Base-by-base conservation (phyloP, 2,329 filamentous ascomycete species). In the Paecilomyces sp. region DNA sequence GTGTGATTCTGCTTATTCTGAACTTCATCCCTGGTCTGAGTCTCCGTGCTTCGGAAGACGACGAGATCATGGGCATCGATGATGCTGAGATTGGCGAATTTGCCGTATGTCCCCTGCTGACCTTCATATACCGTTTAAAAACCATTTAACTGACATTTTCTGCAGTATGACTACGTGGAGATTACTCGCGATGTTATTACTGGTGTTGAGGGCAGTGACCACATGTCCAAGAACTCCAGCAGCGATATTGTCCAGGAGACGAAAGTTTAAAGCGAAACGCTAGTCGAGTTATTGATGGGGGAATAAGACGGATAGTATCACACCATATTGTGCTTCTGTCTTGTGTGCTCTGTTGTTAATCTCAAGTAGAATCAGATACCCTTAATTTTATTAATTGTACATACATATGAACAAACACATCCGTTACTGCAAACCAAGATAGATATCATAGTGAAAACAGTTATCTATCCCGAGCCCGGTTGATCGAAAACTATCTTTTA, bases 71-170 rank as follows among this genome's bases (percentile, higher is more conserved):
- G 51, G 91, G 91, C 65, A 92, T 95, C 61, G 91, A 96, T 68
- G 92, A 96, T 68, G 87, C 89, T 25, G 91, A 96, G 76, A 90
- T 96, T 69, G 92, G 92, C 72, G 92, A 96, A 78, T 96, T 94
- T 72, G 92, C 91, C n/a, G 82, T 83, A 79, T 72, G 81, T 79
- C 58, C 52, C 12, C 25, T 28, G 11, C 51, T 47, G 2, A 58
- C 33, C 5, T 3, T 50, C 24, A 9, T 2, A 6, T 22, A 22
- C 31, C 41, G n/a, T 5, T 41, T 9, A 36, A 31, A 47, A 22
- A 31, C 3, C 52, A 13, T 53, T 31, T 56, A 34, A 15, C 60
- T 60, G 51, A 67, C 57, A 53, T 28, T 11, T 54, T 56, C 53
- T 58, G 54, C 63, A 83, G 79, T 96, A 96, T 74, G 92, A 96